Percentiles rank a stretch among this genome's conserved stretches.
phyloP scores from a whole-genome alignment of 1,284 basidiomycete genomes.

The Spongispora temasekensis region DNA sequence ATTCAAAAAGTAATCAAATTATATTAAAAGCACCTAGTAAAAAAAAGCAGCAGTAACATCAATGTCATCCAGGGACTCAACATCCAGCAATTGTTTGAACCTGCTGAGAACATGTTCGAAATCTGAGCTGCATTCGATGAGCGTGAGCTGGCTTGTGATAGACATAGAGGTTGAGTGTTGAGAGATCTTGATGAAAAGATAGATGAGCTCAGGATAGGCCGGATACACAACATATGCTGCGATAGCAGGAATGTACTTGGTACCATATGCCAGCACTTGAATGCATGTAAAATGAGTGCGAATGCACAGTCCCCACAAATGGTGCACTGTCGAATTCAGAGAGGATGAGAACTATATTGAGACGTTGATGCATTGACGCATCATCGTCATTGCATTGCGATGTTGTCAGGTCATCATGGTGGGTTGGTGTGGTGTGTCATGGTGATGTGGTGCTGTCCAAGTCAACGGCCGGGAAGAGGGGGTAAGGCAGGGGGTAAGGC shows the following conservation, averaged over 20 bases:
- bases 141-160: constrained; percentile 71
- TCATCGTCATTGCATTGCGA: too few relatives aligned
- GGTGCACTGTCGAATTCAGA: too few relatives aligned
- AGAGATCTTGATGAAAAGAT: constrained; percentile 60
- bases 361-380: too few relatives aligned
- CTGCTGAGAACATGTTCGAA: constrained; percentile 85
- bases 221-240: constrained; percentile 81
- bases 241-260: constrained; percentile 80
- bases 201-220: constrained; percentile 70
- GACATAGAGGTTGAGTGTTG: constrained; percentile 61
- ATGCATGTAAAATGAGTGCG: too few relatives aligned
- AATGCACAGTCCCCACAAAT: too few relatives aligned
- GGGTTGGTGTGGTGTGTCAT: too few relatives aligned
- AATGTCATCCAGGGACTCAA: constrained; percentile 61
- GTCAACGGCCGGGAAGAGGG: too few relatives aligned
- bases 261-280: too few relatives aligned
- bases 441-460: too few relatives aligned
- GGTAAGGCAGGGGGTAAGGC: too few relatives aligned
- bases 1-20: not conserved
- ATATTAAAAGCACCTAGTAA: not conserved
- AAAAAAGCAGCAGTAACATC: constrained; percentile 27
- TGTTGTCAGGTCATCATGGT: too few relatives aligned
- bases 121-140: constrained; percentile 84
- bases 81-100: constrained; percentile 73
- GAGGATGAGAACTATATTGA: too few relatives aligned